Evolutionary conservation across 1,284 basidiomycete species (phyloP).

Genomic region (Amylostereum areolatum): DNA sequence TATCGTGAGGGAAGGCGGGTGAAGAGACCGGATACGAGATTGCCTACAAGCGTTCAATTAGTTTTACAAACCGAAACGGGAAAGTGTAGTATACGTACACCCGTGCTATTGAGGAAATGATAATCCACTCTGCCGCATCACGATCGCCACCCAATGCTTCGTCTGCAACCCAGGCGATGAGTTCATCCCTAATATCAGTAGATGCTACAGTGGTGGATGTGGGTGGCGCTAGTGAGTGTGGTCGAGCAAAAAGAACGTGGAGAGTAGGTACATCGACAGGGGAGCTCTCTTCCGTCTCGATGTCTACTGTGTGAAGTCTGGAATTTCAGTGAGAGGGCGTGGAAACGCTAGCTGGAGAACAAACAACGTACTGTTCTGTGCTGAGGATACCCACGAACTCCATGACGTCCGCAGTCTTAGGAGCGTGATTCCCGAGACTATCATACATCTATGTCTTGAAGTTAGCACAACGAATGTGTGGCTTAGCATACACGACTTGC

Average conservation of each 20-base stretch:
- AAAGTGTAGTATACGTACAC: slow-evolving; percentile 43
- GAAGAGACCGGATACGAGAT: slow-evolving; percentile 59
- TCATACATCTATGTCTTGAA: slow-evolving; percentile 48
- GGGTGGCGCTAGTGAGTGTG: slow-evolving; percentile 34
- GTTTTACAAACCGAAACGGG: slow-evolving; percentile 1
- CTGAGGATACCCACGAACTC: slow-evolving; percentile 69
- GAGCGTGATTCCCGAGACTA: slow-evolving; percentile 27
- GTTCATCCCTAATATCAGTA: slow-evolving; percentile 32
- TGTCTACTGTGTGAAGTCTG: slow-evolving; percentile 25
- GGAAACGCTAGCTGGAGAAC: not conserved
- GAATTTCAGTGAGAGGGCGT: slow-evolving; percentile 4
- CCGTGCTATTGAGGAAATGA: slow-evolving; percentile 59
- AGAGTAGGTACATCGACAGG: slow-evolving; percentile 50
- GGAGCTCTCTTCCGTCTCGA: slow-evolving; percentile 18
- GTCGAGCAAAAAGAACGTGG: slow-evolving; percentile 54
- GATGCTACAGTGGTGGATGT: slow-evolving; percentile 8
- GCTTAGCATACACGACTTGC: slow-evolving; percentile 24
- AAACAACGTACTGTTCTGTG: slow-evolving; percentile 47
- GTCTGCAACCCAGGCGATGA: slow-evolving; percentile 67
- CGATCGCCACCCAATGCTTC: slow-evolving; percentile 63
- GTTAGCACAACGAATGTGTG: no score
- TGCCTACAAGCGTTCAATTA: slow-evolving; percentile 39
- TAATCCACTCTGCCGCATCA: slow-evolving; percentile 72
- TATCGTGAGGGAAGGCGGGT: slow-evolving; percentile 64
- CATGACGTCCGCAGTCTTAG: slow-evolving; percentile 54